Conservation (phyloP, 2,329 filamentous ascomycete species). For the Trichophyton verrucosum region DNA sequence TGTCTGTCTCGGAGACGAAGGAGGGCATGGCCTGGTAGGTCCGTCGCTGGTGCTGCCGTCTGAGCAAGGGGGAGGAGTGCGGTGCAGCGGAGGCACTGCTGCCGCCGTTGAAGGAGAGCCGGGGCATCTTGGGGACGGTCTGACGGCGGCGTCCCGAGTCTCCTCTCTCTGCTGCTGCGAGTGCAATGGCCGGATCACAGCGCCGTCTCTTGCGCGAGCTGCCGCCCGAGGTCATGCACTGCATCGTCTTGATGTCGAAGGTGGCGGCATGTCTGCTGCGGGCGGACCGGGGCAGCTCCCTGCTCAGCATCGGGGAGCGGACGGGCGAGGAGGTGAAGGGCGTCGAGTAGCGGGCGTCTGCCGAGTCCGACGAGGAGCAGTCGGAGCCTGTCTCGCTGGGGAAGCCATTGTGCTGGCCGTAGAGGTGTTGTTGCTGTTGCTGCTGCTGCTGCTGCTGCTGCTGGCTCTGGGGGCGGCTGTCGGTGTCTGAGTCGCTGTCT, state of each 20-base stretch:
- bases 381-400: constrained; percentile 65
- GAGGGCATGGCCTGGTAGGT: constrained; percentile 63
- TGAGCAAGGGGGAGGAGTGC: constrained; percentile 77
- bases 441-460: background rate
- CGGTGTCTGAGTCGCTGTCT: constrained; percentile 51
- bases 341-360: constrained; percentile 43
- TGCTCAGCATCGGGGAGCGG: constrained; percentile 72
- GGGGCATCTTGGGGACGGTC: constrained; percentile 43
- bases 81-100: constrained; percentile 43
- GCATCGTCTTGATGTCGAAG: constrained; percentile 32
- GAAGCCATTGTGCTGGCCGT: constrained; percentile 6
- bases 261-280: constrained; percentile 34
- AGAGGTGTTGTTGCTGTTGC: constrained; percentile 18
- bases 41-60: constrained; percentile 45
- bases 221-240: constrained; percentile 29
- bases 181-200: constrained; percentile 38
- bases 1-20: constrained; percentile 61
- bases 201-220: constrained; percentile 58
- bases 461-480: constrained; percentile 33
- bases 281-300: constrained; percentile 53
- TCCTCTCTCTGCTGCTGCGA: constrained; percentile 17
- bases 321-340: constrained; percentile 69
- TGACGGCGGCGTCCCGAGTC: constrained; percentile 26
- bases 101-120: constrained; percentile 53
- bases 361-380: constrained; percentile 64